phyloP scores from a whole-genome alignment of 805 yeast species.

The Scheffersomyces spartinae region DNA sequence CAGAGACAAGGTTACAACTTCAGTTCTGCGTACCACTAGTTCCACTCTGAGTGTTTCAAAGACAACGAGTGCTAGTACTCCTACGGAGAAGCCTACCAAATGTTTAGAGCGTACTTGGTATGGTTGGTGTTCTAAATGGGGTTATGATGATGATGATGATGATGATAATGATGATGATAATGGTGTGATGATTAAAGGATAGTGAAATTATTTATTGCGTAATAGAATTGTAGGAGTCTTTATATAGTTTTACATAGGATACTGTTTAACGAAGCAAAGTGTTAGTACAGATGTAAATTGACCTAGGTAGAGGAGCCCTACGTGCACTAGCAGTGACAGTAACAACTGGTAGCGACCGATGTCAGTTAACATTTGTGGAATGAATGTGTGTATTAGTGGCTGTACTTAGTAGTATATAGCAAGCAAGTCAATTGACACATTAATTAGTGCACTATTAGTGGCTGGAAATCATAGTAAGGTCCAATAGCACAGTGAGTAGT shows the following conservation, averaged over 20 bases:
- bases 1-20: no score
- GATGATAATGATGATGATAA: slow-evolving; percentile 4
- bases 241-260: neutral
- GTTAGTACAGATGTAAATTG: neutral
- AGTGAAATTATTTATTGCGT: neutral
- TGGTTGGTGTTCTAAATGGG: slow-evolving; percentile 48
- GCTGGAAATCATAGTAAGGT: no score
- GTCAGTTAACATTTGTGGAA: no score
- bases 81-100: slow-evolving; percentile 23
- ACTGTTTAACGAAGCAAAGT: neutral
- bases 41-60: no score
- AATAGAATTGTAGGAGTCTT: neutral
- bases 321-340: slow-evolving; percentile 5
- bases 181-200: neutral
- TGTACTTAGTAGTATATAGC: no score
- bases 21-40: no score
- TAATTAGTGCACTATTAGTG: no score
- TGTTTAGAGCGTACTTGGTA: slow-evolving; percentile 56
- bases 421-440: no score
- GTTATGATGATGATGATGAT: slow-evolving; percentile 14
- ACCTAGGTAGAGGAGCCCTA: slow-evolving; percentile 1
- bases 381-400: no score
- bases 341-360: no score
- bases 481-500: no score
- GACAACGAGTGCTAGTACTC: slow-evolving; percentile 3